phyloP scores from a whole-genome alignment of 805 yeast genomes.

The Brettanomyces anomalus region DNA sequence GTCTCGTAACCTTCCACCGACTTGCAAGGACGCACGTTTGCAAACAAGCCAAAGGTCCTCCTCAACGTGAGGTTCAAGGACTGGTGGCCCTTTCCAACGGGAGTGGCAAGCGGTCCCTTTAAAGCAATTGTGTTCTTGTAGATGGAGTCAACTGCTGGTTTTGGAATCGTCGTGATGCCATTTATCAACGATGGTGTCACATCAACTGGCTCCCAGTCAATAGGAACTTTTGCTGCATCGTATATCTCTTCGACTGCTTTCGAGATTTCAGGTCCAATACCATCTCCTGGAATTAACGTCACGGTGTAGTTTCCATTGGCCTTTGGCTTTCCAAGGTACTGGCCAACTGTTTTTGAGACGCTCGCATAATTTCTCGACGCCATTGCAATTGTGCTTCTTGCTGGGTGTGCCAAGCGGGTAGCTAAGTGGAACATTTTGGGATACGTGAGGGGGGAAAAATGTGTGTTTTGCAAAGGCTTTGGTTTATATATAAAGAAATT shows the following conservation, averaged over 20 bases:
- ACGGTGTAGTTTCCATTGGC: conserved; percentile 84
- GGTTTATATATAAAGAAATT: too few relatives aligned
- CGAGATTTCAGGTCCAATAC: conserved; percentile 94
- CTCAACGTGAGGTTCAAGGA: conserved; percentile 95
- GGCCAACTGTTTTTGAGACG: conserved; percentile 39
- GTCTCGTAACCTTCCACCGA: conserved; percentile 90
- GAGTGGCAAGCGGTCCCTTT: conserved; percentile 98
- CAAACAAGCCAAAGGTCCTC: conserved; percentile 92
- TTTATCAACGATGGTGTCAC: conserved; percentile 88
- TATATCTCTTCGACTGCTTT: conserved; percentile 89
- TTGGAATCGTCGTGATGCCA: conserved; percentile 91
- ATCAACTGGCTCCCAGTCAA: conserved; percentile 95
- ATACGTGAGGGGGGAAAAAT: background rate
- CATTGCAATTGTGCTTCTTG: background rate
- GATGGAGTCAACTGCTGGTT: conserved; percentile 85
- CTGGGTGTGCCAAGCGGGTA: background rate
- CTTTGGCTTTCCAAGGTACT: conserved; percentile 54
- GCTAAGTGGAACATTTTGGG: background rate
- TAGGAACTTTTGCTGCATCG: conserved; percentile 90
- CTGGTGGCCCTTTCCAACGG: conserved; percentile 97
- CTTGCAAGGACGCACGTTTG: conserved; percentile 96
- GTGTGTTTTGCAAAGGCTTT: too few relatives aligned
- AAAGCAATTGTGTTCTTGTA: conserved; percentile 90
- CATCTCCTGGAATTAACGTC: conserved; percentile 97
- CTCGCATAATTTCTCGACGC: conserved; percentile 1